Conservation (phyloP, 108 stramenopile genomes). For the Asterionellopsis glacialis region DNA sequence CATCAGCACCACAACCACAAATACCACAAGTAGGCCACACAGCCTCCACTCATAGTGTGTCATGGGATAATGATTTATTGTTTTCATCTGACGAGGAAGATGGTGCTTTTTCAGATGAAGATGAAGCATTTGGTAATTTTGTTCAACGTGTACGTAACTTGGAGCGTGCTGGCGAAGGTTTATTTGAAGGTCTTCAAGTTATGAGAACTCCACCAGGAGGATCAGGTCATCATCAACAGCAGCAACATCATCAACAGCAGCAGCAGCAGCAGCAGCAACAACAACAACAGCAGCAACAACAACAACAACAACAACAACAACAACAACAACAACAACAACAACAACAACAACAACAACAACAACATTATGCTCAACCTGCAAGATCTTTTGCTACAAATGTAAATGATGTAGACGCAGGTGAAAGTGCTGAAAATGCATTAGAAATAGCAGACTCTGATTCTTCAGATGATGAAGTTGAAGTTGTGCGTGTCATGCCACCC, state of each 20-base stretch:
- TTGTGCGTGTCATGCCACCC: conserved; percentile 8
- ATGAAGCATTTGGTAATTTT: conserved; percentile 3
- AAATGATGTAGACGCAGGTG: conserved; percentile 33
- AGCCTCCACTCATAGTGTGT: too few relatives aligned
- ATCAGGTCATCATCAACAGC: neutral
- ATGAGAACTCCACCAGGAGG: neutral
- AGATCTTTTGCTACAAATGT: conserved; percentile 39
- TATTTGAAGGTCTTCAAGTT: neutral
- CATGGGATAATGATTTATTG: neutral
- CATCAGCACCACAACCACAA: too few relatives aligned
- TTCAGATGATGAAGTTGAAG: conserved; percentile 24
- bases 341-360: too few relatives aligned
- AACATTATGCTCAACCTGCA: too few relatives aligned
- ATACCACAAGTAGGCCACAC: too few relatives aligned
- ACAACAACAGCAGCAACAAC: too few relatives aligned
- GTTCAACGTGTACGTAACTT: neutral
- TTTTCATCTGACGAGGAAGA: conserved; percentile 1
- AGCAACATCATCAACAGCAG: neutral
- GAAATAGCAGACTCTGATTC: conserved; percentile 35
- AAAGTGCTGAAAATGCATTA: conserved; percentile 33
- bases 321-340: too few relatives aligned
- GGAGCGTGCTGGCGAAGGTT: neutral
- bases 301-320: neutral
- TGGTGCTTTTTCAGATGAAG: neutral
- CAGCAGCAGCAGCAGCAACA: too few relatives aligned